These are phyloP conservation scores for Lepidium aucheri DNA, from an alignment of 345 rosid genomes.

Conservation along the genomic window DNA sequence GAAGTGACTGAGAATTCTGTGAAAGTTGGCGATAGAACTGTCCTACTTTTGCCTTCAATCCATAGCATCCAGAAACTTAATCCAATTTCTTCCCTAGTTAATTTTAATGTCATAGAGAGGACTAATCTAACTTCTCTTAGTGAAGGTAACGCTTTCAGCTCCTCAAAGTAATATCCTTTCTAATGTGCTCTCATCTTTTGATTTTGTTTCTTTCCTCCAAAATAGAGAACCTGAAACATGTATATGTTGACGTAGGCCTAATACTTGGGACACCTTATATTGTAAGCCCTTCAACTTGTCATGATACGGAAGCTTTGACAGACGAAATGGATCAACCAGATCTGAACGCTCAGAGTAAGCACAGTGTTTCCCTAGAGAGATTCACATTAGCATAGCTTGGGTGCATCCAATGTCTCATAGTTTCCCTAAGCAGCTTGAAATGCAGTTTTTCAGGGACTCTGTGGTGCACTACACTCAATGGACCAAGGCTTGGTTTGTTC, in stretches of 20 bases:
- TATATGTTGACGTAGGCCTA: slow-evolving; percentile 37
- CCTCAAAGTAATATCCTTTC: not conserved
- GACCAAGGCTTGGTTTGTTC: slow-evolving; percentile 79
- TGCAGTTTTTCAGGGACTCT: slow-evolving; percentile 77
- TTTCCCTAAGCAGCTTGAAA: slow-evolving; percentile 16
- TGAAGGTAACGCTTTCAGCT: slow-evolving; percentile 48
- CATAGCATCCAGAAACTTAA: slow-evolving; percentile 36
- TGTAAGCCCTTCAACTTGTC: slow-evolving; percentile 61
- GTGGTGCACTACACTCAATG: slow-evolving; percentile 55
- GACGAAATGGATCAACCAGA: slow-evolving; percentile 59
- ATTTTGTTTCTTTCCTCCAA: not conserved
- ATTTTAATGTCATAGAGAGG: slow-evolving; percentile 61
- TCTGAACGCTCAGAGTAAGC: slow-evolving; percentile 60
- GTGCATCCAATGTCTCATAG: not conserved
- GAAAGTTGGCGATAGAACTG: slow-evolving; percentile 53
- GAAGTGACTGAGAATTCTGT: slow-evolving; percentile 55
- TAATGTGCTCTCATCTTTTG: not conserved
- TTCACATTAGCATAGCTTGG: not conserved
- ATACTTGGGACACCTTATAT: slow-evolving; percentile 56
- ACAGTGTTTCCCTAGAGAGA: not conserved
- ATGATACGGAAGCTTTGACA: slow-evolving; percentile 47
- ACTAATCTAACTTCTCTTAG: slow-evolving; percentile 55
- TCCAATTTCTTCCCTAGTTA: slow-evolving; percentile 41
- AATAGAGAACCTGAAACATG: not conserved
- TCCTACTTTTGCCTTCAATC: slow-evolving; percentile 54